Base-by-base conservation (phyloP, 2,329 filamentous ascomycete genomes). In the Tricladium varicosporioides region DNA sequence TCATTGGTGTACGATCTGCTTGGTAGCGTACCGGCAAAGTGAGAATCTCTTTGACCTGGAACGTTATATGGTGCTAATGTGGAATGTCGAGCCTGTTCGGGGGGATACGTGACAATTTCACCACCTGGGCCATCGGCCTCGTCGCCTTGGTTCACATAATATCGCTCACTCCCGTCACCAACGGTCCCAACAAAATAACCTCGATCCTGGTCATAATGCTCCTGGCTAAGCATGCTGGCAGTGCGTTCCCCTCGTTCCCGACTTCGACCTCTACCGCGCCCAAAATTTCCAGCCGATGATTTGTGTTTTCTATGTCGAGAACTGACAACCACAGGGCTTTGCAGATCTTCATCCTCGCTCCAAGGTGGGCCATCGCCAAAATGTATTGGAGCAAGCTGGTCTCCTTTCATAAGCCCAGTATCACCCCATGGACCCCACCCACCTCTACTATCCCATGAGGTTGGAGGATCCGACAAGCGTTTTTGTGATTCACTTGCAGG, bases 301-400 rank as follows among this genome's bases (percentile, higher is more conserved):
- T 90, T 95, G 74, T 92, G 88, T 73, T 94, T 96, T 69, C 89
- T 88, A 72, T 96, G 92, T 57, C 89, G 82, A 42, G 89, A 89
- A 63, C 88, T 91, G 13, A 92, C 91, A 15, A 96, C 90, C 14
- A 87, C 82, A 0, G 92, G 92, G 70, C 92, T 96, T 69, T 94
- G 91, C 45, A 97, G 80, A 72, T 97, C 94, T 66, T 97, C 92
- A 68, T 97, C 92, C 74, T 97, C 92, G 72, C 91, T 96, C 76
- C 92, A 97, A 2, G 92, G 93, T 18, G 92, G 92, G 0, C 92
- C 92, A 69, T 94, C 91, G 3, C 85, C 89, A 66, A 94, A 93
- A 49, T 91, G 84, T 70, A 94, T 92, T 16, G 89, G 88, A 9
- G 91, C 87, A 14, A 95, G 79, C 67, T 92, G 88, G 64, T 89